phyloP scores from a whole-genome alignment of 192 early-diverging fungal species.

The Paraglomus occultum region DNA sequence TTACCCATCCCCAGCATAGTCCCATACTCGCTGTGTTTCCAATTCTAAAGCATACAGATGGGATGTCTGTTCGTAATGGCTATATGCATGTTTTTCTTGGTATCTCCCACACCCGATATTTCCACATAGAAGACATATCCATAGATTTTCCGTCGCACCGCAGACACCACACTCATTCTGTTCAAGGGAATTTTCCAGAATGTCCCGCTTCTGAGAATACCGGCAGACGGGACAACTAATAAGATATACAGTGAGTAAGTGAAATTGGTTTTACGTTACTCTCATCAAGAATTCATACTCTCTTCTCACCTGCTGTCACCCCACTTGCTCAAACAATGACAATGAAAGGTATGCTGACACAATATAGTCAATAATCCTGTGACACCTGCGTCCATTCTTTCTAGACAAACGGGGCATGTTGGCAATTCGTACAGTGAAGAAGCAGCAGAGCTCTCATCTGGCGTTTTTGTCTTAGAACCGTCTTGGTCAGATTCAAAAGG shows the following conservation, averaged over 20 bases:
- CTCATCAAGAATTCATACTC: not conserved
- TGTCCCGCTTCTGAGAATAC: slow-evolving; percentile 58
- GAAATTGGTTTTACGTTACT: not conserved
- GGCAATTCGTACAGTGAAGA: slow-evolving; percentile 67
- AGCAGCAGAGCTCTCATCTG: slow-evolving; percentile 9
- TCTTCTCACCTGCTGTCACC: slow-evolving; percentile 59
- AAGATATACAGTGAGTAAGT: not conserved
- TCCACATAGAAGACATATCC: slow-evolving; percentile 98
- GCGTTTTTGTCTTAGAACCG: not conserved
- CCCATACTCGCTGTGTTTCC: slow-evolving; percentile 97
- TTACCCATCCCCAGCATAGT: slow-evolving; percentile 92
- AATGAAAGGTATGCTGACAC: slow-evolving; percentile 97
- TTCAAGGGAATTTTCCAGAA: slow-evolving; percentile 12
- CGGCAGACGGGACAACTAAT: slow-evolving; percentile 88
- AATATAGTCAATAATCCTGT: slow-evolving; percentile 90
- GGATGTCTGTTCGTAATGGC: slow-evolving; percentile 78
- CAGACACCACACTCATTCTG: slow-evolving; percentile 72
- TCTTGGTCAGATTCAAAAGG: slow-evolving; percentile 35
- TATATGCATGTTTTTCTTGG: slow-evolving; percentile 82
- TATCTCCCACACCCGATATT: slow-evolving; percentile 96
- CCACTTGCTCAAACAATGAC: slow-evolving; percentile 89
- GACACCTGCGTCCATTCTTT: slow-evolving; percentile 86
- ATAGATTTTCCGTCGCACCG: slow-evolving; percentile 73
- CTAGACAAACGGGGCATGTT: slow-evolving; percentile 95
- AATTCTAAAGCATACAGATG: slow-evolving; percentile 93